A percentile compares a stretch with the other conserved stretches of the same genome.
These are phyloP conservation scores for Galerina sulciceps DNA, from an alignment of 768 basidiomycete genomes.

Conservation along the genomic window DNA sequence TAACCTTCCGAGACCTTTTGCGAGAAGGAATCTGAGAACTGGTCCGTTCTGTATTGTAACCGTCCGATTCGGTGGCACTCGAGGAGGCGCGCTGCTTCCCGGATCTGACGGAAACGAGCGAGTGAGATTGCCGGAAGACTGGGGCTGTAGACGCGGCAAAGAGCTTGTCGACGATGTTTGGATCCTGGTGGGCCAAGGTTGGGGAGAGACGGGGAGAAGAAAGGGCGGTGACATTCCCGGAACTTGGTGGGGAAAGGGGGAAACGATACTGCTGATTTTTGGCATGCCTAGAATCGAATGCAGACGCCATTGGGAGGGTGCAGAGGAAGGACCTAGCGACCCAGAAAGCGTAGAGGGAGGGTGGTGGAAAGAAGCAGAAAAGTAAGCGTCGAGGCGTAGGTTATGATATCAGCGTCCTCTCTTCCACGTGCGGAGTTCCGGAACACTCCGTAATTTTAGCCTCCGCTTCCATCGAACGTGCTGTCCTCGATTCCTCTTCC, in stretches of 20 bases:
- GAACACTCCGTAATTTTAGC: slow-evolving; percentile 29
- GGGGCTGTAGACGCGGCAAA: slow-evolving; percentile 12
- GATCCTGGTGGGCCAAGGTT: slow-evolving; percentile 17
- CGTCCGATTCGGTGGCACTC: slow-evolving; percentile 46
- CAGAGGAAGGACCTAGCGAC: slow-evolving; percentile 8
- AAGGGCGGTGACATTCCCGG: slow-evolving; percentile 24
- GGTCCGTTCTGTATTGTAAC: slow-evolving; percentile 47
- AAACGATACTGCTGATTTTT: slow-evolving; percentile 23
- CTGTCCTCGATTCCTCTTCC: slow-evolving; percentile 9
- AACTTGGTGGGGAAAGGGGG: slow-evolving; percentile 30
- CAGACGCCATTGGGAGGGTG: slow-evolving; percentile 21
- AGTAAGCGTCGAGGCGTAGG: slow-evolving; percentile 13
- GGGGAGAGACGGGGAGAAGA: slow-evolving; percentile 26
- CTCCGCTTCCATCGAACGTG: slow-evolving; percentile 29
- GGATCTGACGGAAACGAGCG: slow-evolving; percentile 25
- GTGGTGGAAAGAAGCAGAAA: not conserved
- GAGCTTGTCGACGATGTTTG: slow-evolving; percentile 22
- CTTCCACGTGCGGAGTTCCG: slow-evolving; percentile 38
- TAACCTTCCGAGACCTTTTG: slow-evolving; percentile 31
- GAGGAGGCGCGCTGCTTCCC: slow-evolving; percentile 30
- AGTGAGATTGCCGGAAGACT: slow-evolving; percentile 32
- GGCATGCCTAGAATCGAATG: slow-evolving; percentile 18
- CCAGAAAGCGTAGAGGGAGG: slow-evolving; percentile 6
- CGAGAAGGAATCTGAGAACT: slow-evolving; percentile 29
- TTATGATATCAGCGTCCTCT: slow-evolving; percentile 30